Base-by-base conservation (phyloP, 257 asterid genomes). In the Ligustrum vulgare region DNA sequence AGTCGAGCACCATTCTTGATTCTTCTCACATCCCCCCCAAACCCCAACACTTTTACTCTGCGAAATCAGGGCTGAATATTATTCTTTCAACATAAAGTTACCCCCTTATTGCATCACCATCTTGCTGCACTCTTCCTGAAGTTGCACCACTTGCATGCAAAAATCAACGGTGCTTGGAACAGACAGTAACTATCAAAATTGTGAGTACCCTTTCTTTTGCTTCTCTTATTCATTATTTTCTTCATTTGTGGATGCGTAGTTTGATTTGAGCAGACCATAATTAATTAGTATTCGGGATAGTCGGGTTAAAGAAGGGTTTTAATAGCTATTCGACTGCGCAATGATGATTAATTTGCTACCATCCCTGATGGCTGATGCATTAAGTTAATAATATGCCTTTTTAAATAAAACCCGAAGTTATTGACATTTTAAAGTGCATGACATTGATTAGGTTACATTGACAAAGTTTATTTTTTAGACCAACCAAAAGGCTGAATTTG, bases 311-410 rank as follows among this genome's bases (percentile, higher is more conserved):
- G 87, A 67, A 36, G 64, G 67, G 76, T 43, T 67, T 76, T 43
- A 22, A 84, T 88, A 87, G 92, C 86, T 74, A 77, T 71, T 84
- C 82, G 81, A 87, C 73, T 72, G 82, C 81, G 86, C 85, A 87
- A 78, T 70, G 77, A 76, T 70, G 77, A 85, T 83, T 78, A 64
- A 73, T 75, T 74, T 71, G 47, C 20, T 22, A 16, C 51, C 54
- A 68, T 54, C 25, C 75, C 65, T 43, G 51, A 70, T 73, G n/a
- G 72, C 65, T 43, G 51, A 70, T 73, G n/a, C 45, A 69, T 54
- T 77, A 72, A 63, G 64, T 20, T 63, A 23, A 69, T 34, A 68
- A 70, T 76, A 39, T 70, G 67, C 69, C 49, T 5, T 45, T 63
- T 3, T 5, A 67, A 2, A 12, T 41, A 20, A 35, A 15, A 71